Evolutionary conservation across 768 basidiomycete species (phyloP).

Genomic region (Hygrophoropsis aurantiaca): DNA sequence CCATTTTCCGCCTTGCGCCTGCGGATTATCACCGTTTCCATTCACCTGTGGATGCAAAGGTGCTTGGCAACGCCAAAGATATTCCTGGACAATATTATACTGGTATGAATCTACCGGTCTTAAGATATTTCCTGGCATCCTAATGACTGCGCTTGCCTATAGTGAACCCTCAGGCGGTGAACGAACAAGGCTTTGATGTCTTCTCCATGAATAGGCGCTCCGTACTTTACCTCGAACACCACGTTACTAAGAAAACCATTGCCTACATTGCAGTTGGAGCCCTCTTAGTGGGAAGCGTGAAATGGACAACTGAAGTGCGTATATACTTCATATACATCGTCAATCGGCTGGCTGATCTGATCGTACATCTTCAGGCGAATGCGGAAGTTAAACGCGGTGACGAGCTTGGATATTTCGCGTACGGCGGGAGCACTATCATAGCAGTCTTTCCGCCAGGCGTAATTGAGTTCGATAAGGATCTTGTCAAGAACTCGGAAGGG

Average conservation of each 20-base stretch:
- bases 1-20: conserved; percentile 76
- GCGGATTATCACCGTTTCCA: conserved; percentile 85
- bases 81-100: conserved; percentile 63
- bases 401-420: conserved; percentile 66
- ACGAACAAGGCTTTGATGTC: conserved; percentile 62
- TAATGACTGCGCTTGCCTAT: conserved; percentile 1
- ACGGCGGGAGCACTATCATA: conserved; percentile 77
- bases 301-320: conserved; percentile 49
- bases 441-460: conserved; percentile 55
- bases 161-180: conserved; percentile 81
- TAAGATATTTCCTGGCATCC: not conserved
- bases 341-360: not conserved
- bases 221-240: conserved; percentile 51
- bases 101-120: conserved; percentile 31
- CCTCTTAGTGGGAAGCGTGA: conserved; percentile 76
- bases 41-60: conserved; percentile 58
- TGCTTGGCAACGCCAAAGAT: conserved; percentile 40
- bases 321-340: not conserved
- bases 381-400: conserved; percentile 60
- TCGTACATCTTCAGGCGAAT: conserved; percentile 32
- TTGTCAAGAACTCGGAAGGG: conserved; percentile 51
- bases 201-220: conserved; percentile 65
- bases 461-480: conserved; percentile 61
- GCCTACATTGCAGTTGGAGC: conserved; percentile 80
- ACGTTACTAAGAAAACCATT: conserved; percentile 44